Evolutionary conservation across 1,284 basidiomycete species (phyloP).

Genomic region (Trametes versicolor): DNA sequence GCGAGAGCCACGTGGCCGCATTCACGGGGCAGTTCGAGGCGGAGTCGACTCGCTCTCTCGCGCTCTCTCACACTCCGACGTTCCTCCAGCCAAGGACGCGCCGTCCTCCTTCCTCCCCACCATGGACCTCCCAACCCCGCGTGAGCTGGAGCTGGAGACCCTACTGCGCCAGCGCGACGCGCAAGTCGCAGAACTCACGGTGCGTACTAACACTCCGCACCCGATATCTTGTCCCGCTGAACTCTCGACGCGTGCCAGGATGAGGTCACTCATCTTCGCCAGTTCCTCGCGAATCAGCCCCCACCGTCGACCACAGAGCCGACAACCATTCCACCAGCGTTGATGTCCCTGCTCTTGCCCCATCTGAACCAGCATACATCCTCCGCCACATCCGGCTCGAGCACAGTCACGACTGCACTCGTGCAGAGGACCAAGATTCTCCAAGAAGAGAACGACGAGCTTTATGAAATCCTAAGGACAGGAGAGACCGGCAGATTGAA

Average conservation of each 20-base stretch:
- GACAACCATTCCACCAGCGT: conserved; percentile 71
- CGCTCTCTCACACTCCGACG: conserved; percentile 34
- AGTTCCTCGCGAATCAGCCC: conserved; percentile 67
- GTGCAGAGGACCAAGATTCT: conserved; percentile 74
- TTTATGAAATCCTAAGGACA: conserved; percentile 71
- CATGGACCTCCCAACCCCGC: conserved; percentile 76
- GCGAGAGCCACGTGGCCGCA: conserved; percentile 41
- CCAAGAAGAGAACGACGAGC: conserved; percentile 85
- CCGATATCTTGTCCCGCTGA: conserved; percentile 26
- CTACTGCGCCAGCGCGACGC: conserved; percentile 75
- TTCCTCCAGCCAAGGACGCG: conserved; percentile 37
- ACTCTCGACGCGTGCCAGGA: conserved; percentile 53
- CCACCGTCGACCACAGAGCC: conserved; percentile 65
- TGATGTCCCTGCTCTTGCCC: conserved; percentile 72
- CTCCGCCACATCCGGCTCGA: conserved; percentile 53
- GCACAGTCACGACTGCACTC: conserved; percentile 73
- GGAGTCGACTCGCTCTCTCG: conserved; percentile 36
- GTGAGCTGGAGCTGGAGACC: conserved; percentile 82
- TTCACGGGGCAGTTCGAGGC: conserved; percentile 39
- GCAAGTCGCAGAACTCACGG: conserved; percentile 74
- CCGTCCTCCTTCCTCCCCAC: conserved; percentile 32
- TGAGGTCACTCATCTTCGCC: conserved; percentile 73
- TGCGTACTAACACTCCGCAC: conserved; percentile 49
- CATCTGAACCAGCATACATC: conserved; percentile 59
- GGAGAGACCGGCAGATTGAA: conserved; percentile 80